Evolutionary conservation across 805 yeast genomes (phyloP).

Genomic region (Phaffomyces opuntiae): DNA sequence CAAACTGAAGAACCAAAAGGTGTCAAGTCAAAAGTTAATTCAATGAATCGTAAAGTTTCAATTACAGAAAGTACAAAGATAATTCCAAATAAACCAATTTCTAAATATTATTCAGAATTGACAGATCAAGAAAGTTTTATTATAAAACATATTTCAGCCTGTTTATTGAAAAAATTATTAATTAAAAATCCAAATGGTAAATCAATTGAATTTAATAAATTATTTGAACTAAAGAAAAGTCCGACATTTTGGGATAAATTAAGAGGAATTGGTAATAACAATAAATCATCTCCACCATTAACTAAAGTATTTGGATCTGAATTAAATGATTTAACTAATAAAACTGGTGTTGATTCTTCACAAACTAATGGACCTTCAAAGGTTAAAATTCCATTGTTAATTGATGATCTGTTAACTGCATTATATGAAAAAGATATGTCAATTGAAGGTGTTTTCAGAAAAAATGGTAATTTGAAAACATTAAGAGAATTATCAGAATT

Average conservation of each 20-base stretch:
- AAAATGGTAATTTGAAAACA: constrained; percentile 89
- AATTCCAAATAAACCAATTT: constrained; percentile 5
- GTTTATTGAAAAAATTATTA: constrained; percentile 33
- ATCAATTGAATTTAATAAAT: constrained; percentile 24
- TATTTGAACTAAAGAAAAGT: constrained; percentile 27
- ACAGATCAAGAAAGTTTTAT: constrained; percentile 49
- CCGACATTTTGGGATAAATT: constrained; percentile 41
- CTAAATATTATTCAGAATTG: constrained; percentile 59
- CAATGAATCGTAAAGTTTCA: constrained; percentile 13
- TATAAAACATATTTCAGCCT: constrained; percentile 52
- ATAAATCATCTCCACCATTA: constrained; percentile 4
- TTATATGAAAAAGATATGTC: constrained; percentile 90
- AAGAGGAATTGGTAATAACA: constrained; percentile 20
- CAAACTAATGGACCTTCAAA: constrained; percentile 78
- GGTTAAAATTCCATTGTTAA: constrained; percentile 72
- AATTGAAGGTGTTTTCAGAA: constrained; percentile 91
- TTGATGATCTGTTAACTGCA: constrained; percentile 81
- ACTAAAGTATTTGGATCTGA: constrained; percentile 72
- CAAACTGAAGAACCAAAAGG: constrained; percentile 19
- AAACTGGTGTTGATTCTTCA: constrained; percentile 77
- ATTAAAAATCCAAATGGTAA: constrained; percentile 29
- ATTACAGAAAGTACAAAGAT: constrained; percentile 2
- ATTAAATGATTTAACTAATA: constrained; percentile 56
- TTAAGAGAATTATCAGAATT: constrained; percentile 64
- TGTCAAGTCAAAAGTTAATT: constrained; percentile 16